Evolutionary conservation across 2,329 filamentous ascomycete species (phyloP).

Genomic region (Grosmannia clavigera): DNA sequence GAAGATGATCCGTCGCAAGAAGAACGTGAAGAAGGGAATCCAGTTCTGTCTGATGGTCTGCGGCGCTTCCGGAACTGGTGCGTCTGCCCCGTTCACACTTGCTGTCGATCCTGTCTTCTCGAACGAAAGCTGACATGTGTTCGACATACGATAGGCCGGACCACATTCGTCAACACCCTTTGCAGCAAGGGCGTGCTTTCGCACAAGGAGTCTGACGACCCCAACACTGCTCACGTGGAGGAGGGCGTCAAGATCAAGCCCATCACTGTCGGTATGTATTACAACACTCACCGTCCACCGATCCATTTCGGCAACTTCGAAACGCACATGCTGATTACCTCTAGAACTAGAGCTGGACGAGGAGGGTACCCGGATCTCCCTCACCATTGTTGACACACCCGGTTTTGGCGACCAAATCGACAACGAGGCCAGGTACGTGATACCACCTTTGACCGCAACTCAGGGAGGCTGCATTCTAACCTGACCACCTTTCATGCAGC

Average conservation of each 20-base stretch:
- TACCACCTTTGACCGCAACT: not conserved
- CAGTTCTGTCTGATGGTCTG: conserved; percentile 99
- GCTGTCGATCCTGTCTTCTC: not conserved
- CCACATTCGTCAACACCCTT: conserved; percentile 98
- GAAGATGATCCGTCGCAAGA: conserved; percentile 99
- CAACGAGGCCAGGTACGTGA: conserved; percentile 80
- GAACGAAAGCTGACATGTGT: not conserved
- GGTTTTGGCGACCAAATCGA: conserved; percentile 98
- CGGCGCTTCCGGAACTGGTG: conserved; percentile 96
- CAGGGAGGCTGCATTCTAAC: not conserved
- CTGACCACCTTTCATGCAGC: conserved; percentile 33
- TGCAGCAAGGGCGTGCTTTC: conserved; percentile 87
- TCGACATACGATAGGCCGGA: conserved; percentile 55
- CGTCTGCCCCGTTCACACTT: conserved; percentile 15
- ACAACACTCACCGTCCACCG: not conserved
- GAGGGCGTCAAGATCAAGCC: conserved; percentile 98
- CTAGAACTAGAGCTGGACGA: conserved; percentile 90
- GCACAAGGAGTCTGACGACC: conserved; percentile 89
- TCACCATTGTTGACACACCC: conserved; percentile 97
- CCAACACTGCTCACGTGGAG: conserved; percentile 77
- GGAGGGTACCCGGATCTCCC: conserved; percentile 92
- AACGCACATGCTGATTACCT: not conserved
- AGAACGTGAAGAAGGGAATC: conserved; percentile 99
- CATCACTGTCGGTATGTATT: conserved; percentile 68
- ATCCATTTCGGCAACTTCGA: not conserved